Evolutionary conservation across 306 rosid genomes (phyloP).

Genomic region (Quercus berberidifolia): DNA sequence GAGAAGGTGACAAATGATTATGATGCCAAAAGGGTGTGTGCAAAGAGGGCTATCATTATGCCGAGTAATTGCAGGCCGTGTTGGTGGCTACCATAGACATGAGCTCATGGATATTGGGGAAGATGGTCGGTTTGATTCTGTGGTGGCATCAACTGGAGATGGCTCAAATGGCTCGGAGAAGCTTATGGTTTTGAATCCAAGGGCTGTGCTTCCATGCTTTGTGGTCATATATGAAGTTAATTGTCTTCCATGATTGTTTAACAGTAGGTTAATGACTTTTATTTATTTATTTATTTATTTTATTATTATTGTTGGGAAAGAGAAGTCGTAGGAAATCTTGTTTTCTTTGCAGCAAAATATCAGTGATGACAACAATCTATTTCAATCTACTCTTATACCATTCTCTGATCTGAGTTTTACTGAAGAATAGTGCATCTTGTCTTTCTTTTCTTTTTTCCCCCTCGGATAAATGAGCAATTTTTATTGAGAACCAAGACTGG

Average conservation of each 20-base stretch:
- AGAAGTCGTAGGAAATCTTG: too few relatives aligned
- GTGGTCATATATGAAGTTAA: constrained; percentile 16
- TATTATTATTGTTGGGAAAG: too few relatives aligned
- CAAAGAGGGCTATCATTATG: constrained; percentile 27
- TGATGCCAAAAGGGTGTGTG: background rate
- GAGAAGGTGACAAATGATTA: constrained; percentile 8
- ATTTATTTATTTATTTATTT: too few relatives aligned
- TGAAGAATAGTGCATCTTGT: too few relatives aligned
- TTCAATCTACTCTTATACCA: too few relatives aligned
- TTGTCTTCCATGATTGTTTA: background rate
- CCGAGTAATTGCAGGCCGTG: constrained; percentile 21
- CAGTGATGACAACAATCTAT: too few relatives aligned
- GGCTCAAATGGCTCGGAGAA: background rate
- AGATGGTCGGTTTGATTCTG: constrained; percentile 25
- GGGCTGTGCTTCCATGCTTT: constrained; percentile 35
- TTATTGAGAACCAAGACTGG: too few relatives aligned
- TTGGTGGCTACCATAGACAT: constrained; percentile 5
- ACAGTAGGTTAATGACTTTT: background rate
- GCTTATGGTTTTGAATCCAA: constrained; percentile 19
- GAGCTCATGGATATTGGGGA: constrained; percentile 1
- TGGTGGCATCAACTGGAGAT: background rate
- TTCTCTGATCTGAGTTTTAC: too few relatives aligned
- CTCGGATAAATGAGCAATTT: too few relatives aligned
- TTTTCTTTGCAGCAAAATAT: too few relatives aligned
- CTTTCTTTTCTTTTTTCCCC: too few relatives aligned